Evolutionary conservation across 2,329 filamentous ascomycete species (phyloP).

Genomic region (Coniochaeta hoffmannii): DNA sequence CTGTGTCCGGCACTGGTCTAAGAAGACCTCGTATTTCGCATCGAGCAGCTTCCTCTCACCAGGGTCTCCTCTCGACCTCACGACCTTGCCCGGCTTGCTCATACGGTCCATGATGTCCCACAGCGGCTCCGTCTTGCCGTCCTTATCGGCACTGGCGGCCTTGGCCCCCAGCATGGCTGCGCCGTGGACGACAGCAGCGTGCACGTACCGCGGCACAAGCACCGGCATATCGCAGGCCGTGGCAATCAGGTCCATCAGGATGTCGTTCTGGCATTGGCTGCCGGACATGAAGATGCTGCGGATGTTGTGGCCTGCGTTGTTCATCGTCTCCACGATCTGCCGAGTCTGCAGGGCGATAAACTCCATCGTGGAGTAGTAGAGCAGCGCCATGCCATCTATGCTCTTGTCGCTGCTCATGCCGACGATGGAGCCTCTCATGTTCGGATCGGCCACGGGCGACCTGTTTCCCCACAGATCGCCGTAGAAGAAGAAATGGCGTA

Average conservation of each 20-base stretch:
- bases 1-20: conserved; percentile 85
- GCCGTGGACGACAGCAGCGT: conserved; percentile 94
- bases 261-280: conserved; percentile 90
- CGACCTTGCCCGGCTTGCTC: conserved; percentile 84
- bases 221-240: conserved; percentile 90
- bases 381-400: conserved; percentile 77
- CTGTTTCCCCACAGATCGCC: conserved; percentile 96
- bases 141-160: conserved; percentile 74
- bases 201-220: conserved; percentile 85
- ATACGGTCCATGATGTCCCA: conserved; percentile 98
- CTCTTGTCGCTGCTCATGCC: conserved; percentile 83
- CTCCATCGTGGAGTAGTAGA: conserved; percentile 96
- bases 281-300: conserved; percentile 97
- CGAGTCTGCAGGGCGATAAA: conserved; percentile 96
- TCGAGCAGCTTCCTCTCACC: conserved; percentile 73
- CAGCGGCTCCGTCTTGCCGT: conserved; percentile 75
- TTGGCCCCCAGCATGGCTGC: conserved; percentile 97
- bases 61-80: conserved; percentile 64
- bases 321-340: conserved; percentile 94
- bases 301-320: conserved; percentile 78
- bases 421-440: conserved; percentile 86
- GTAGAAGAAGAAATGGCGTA: conserved; percentile 96
- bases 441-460: conserved; percentile 83
- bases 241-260: conserved; percentile 86
- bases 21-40: conserved; percentile 91